phyloP scores from a whole-genome alignment of 108 stramenopile genomes.

The Stephanodiscus triporus region DNA sequence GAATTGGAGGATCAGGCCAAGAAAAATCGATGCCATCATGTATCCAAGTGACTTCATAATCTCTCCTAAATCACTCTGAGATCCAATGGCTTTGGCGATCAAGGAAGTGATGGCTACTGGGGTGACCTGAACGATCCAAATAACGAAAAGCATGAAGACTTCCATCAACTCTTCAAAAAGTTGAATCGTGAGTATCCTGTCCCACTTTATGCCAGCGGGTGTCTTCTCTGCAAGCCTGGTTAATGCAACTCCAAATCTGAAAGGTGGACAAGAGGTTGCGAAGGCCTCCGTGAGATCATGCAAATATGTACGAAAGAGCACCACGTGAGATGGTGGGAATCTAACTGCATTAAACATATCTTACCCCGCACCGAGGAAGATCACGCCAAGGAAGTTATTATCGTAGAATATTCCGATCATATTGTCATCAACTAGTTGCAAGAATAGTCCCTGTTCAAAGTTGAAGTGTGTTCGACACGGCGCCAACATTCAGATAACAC shows the following conservation, averaged over 20 bases:
- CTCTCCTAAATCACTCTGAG: slow-evolving; percentile 24
- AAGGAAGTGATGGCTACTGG: slow-evolving; percentile 46
- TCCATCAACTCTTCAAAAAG: slow-evolving; percentile 34
- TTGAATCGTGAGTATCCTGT: slow-evolving; percentile 17
- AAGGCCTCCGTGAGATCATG: neutral
- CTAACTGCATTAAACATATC: neutral
- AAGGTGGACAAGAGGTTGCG: neutral
- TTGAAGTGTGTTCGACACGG: neutral
- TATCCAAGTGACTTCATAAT: slow-evolving; percentile 30
- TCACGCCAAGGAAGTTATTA: slow-evolving; percentile 42
- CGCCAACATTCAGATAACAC: neutral
- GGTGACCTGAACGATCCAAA: slow-evolving; percentile 37
- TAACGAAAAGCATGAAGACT: slow-evolving; percentile 41
- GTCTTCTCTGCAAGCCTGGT: slow-evolving; percentile 3
- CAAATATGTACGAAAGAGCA: neutral
- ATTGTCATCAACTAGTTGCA: slow-evolving; percentile 37
- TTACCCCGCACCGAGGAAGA: slow-evolving; percentile 32
- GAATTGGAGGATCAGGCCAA: slow-evolving; percentile 24
- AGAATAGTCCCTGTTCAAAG: slow-evolving; percentile 42
- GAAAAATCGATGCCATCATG: slow-evolving; percentile 25
- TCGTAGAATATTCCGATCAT: slow-evolving; percentile 41
- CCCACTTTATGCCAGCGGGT: slow-evolving; percentile 23
- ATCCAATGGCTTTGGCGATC: slow-evolving; percentile 44
- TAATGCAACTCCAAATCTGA: slow-evolving; percentile 23
- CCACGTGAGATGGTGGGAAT: neutral